Evolutionary conservation across 306 rosid genomes (phyloP).

Genomic region (Vicia faba): DNA sequence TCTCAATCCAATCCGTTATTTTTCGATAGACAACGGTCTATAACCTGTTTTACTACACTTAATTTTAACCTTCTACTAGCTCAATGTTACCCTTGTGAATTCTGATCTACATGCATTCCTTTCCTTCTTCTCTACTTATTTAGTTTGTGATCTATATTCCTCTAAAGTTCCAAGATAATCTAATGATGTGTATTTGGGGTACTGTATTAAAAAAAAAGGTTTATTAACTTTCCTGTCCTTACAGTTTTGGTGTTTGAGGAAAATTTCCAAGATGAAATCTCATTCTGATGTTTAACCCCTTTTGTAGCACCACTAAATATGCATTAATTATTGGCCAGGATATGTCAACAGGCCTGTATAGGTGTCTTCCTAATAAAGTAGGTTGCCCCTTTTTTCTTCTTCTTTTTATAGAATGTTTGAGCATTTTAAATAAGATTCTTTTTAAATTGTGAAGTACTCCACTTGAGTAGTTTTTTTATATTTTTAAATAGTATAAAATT

Average conservation of each 20-base stretch:
- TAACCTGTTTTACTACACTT: too few relatives aligned
- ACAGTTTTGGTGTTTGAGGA: not conserved
- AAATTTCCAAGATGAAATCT: not conserved
- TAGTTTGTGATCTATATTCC: not conserved
- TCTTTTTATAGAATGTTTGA: too few relatives aligned
- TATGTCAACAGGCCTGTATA: not conserved
- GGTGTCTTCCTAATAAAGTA: not conserved
- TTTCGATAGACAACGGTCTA: too few relatives aligned
- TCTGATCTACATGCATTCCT: constrained; percentile 20
- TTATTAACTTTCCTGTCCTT: not conserved
- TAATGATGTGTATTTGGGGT: constrained; percentile 32
- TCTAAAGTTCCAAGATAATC: not conserved
- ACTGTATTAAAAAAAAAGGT: not conserved
- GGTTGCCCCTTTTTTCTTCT: too few relatives aligned
- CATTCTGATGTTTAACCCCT: not conserved
- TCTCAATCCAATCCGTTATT: too few relatives aligned
- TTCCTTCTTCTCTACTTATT: not conserved
- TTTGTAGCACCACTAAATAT: not conserved
- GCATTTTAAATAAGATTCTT: too few relatives aligned
- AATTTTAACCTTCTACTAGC: constrained; percentile 41
- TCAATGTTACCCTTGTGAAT: constrained; percentile 24
- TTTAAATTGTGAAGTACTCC: too few relatives aligned
- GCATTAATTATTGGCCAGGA: not conserved
- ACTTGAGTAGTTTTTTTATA: too few relatives aligned
- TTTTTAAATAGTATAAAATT: too few relatives aligned